Evolutionary conservation across 257 asterid species (phyloP), one percentile per base, ranked within the genome.

Genomic region (Penstemon newberryi): DNA sequence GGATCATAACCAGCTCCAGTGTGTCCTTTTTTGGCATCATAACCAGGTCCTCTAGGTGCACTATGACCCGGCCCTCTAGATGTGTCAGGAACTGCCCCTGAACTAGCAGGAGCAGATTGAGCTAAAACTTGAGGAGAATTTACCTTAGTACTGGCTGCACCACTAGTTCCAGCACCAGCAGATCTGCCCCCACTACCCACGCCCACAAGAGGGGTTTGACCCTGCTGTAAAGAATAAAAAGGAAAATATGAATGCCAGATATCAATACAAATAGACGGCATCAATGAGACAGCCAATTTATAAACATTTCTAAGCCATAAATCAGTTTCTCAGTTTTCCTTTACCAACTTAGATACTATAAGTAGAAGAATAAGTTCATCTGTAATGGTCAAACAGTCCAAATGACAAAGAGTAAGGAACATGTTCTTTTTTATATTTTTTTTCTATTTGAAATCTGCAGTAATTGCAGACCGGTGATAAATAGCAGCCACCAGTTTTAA

Each of bases 51-150:
- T 37, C 81, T 67, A 47, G 78, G 71, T 70, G 76, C 77, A 72
- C 74, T 73, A 52, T 85, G 78, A 66, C 66, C 73, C 7, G 82
- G 73, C 56, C 70, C 78, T 65, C 86, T 81, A 11, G 86, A 62
- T 5, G 83, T 76, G 43, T 83, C 92, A 33, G 70, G 82, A 72
- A 77, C 77, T 65, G 80, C 66, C 41, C 66, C 86, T 38, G 74
- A 54, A 70, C 84, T 75, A 19, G 69, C 78, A 50, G 82, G 73
- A 57, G 78, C 81, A 56, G 91, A 60, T 56, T 80, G 86, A 11
- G 80, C 75, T 63, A 73, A 84, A 70, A 75, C 75, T 54, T 80
- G 86, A 51, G 88, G 82, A 66, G 91, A 70, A 70, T 66, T 70
- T 62, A 75, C 81, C 54, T 71, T 79, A 18, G 82, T 56, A 73